A percentile compares a stretch with the other conserved stretches of the same genome.
phyloP scores from a whole-genome alignment of 2,329 filamentous ascomycete species.

The Chaetomium olivaceum region DNA sequence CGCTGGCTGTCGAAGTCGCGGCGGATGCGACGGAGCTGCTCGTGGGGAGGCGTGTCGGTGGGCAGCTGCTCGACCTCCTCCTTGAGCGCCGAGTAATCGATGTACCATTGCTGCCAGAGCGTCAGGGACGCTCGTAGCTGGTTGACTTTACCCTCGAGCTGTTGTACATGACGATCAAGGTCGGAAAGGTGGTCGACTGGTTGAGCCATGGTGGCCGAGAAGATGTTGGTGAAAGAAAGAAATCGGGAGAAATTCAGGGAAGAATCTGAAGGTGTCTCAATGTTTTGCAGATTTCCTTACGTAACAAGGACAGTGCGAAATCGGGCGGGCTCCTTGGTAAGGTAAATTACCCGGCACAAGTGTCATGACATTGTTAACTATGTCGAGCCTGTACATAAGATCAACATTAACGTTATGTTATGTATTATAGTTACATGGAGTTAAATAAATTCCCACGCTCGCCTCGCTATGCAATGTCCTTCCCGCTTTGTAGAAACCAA shows the following conservation, averaged over 20 bases:
- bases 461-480: slow-evolving; percentile 20
- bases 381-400: not conserved
- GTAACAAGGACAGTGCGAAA: slow-evolving; percentile 13
- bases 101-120: slow-evolving; percentile 89
- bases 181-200: slow-evolving; percentile 58
- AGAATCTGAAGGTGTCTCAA: not conserved
- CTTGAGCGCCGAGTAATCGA: slow-evolving; percentile 86
- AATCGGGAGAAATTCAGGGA: slow-evolving; percentile 2
- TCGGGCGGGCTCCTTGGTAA: not conserved
- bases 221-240: not conserved
- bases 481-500: not conserved
- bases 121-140: slow-evolving; percentile 74
- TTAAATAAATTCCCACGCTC: slow-evolving; percentile 6
- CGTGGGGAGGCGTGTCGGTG: slow-evolving; percentile 45
- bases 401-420: slow-evolving; percentile 5
- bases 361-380: not conserved
- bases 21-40: slow-evolving; percentile 60
- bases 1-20: slow-evolving; percentile 63
- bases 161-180: slow-evolving; percentile 72
- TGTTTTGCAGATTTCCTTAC: not conserved
- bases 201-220: slow-evolving; percentile 40
- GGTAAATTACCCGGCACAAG: not conserved
- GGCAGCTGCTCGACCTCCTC: slow-evolving; percentile 69
- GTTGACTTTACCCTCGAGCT: slow-evolving; percentile 73
- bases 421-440: not conserved